Evolutionary conservation across 2,329 filamentous ascomycete genomes (phyloP), one percentile per base, ranked within the genome.

Genomic region (Cytospora chrysosperma): DNA sequence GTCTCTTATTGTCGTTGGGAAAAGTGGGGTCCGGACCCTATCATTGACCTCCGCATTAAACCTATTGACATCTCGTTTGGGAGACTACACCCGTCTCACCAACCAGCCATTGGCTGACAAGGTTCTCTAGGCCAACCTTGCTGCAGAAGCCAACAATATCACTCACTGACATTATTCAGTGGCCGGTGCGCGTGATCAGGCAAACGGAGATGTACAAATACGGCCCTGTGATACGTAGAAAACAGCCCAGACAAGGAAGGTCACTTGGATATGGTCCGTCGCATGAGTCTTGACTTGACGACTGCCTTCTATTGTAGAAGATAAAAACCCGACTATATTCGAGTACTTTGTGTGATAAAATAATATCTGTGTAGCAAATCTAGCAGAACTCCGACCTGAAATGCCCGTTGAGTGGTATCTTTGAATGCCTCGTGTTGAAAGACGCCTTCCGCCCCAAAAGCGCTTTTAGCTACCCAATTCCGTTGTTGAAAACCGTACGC

Each of bases 401-500:
- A 55, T 52, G 51, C 59, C 59, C 59, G 59, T 61, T 61, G 59
- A 61, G 59, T 51, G 56, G 59, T 61, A 61, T 61, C 59, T 61
- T 52, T 54, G 58, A 50, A 61, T 61, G 59, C 59, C 59, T 55
- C n/a, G 59, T 74, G 73, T 75, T 74, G 73, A 75, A 75, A 74
- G 73, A 75, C 73, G 68, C 69, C 69, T 65, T 61, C 68, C 59
- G 51, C 59, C n/a, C 51, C 51, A 55, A 47, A 12, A 40, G 40
- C 37, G 59, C 59, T 61, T 61, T 61, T 55, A 55, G 59, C 59
- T 61, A 55, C 51, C 59, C 37, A 55, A 56, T 55, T 21, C 43
- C 54, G 51, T 73, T 73, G 72, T 74, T 74, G 72, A 74, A 69
- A 72, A 74, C 72, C 73, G 71, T 73, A 74, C 73, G 73, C 73